Conservation (phyloP, 257 asterid species). For the Leptodermis oblonga region DNA sequence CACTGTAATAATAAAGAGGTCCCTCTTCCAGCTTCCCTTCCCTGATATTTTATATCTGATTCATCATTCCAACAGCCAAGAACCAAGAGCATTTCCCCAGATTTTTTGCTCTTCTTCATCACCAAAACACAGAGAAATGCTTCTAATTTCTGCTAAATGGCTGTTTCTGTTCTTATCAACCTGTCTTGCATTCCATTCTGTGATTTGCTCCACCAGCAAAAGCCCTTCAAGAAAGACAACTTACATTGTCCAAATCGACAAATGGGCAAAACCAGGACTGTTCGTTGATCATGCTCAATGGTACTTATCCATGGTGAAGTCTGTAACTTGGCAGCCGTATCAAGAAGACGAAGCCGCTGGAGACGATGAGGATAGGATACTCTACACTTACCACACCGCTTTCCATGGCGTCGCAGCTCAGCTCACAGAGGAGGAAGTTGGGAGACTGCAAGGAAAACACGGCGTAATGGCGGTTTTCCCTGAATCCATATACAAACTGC, state of each 20-base stretch:
- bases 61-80: background rate
- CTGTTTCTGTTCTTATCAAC: conserved; percentile 28
- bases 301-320: conserved; percentile 63
- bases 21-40: conserved; percentile 9
- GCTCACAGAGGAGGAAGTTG: conserved; percentile 48
- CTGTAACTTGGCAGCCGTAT: conserved; percentile 25
- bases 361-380: conserved; percentile 39
- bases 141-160: conserved; percentile 29
- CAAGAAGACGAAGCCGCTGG: background rate
- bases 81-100: too few relatives aligned
- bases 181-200: conserved; percentile 15
- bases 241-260: conserved; percentile 66
- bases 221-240: conserved; percentile 36
- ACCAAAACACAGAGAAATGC: conserved; percentile 29
- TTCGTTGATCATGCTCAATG: conserved; percentile 58
- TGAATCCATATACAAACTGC: conserved; percentile 58
- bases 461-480: conserved; percentile 66
- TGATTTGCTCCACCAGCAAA: conserved; percentile 3
- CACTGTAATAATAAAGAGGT: background rate
- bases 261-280: conserved; percentile 59
- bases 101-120: conserved; percentile 10
- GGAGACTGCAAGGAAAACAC: conserved; percentile 22
- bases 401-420: conserved; percentile 85
- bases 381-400: conserved; percentile 69
- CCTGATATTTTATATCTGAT: conserved; percentile 11